Evolutionary conservation across 306 rosid species (phyloP).

Genomic region (Pachyrhizus erosus): DNA sequence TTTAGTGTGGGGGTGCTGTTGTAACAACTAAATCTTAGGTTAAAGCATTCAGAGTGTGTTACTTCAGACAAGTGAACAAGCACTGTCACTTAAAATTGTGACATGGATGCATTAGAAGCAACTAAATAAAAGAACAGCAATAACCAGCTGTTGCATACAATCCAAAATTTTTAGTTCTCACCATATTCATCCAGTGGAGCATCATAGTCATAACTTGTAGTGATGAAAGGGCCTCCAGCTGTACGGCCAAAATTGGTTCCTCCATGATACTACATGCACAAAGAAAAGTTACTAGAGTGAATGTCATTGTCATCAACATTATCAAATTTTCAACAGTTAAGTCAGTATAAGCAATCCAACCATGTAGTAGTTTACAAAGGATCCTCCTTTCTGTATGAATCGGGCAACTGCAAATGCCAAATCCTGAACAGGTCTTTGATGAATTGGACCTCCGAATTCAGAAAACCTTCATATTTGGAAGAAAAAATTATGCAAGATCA

Average conservation of each 20-base stretch:
- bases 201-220: constrained; percentile 98
- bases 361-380: constrained; percentile 96
- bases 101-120: background rate
- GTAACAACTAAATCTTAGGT: constrained; percentile 24
- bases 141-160: background rate
- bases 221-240: constrained; percentile 98
- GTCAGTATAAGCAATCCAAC: constrained; percentile 53
- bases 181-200: constrained; percentile 99
- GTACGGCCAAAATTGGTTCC: constrained; percentile 99
- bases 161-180: constrained; percentile 51
- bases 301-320: background rate
- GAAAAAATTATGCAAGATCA: constrained; percentile 20
- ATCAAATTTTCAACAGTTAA: constrained; percentile 37
- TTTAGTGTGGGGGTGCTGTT: background rate
- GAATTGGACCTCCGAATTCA: constrained; percentile 92
- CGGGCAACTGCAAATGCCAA: constrained; percentile 90
- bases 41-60: constrained; percentile 14
- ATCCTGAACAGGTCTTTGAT: constrained; percentile 93
- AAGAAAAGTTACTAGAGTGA: constrained; percentile 29
- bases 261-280: constrained; percentile 78
- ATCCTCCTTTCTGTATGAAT: constrained; percentile 93
- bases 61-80: constrained; percentile 13
- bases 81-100: constrained; percentile 8
- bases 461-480: constrained; percentile 70
- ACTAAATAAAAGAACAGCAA: constrained; percentile 16